A percentile compares a stretch with the other conserved stretches of the same genome.
phyloP scores from a whole-genome alignment of 306 rosid genomes.

The Cicer pinnatifidum region DNA sequence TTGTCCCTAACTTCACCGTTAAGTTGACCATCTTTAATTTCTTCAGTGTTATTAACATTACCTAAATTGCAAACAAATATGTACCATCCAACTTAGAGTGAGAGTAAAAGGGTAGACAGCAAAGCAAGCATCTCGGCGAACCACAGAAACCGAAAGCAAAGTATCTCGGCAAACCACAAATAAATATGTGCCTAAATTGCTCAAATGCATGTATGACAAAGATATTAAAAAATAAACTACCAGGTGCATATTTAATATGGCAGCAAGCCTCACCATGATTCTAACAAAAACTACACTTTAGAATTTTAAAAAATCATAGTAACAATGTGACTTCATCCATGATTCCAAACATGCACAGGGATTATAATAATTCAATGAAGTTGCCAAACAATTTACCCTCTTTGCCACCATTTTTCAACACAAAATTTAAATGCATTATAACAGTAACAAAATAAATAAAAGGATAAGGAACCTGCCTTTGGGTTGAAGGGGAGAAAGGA shows the following conservation, averaged over 20 bases:
- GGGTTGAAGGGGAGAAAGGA: constrained; percentile 52
- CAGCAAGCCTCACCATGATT: too few relatives aligned
- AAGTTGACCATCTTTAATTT: constrained; percentile 46
- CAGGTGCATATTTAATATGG: too few relatives aligned
- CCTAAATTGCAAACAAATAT: constrained; percentile 45
- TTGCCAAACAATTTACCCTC: neutral
- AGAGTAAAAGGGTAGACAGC: neutral
- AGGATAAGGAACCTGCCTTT: constrained; percentile 46
- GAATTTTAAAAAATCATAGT: too few relatives aligned
- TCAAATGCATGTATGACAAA: neutral
- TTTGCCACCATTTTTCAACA: neutral
- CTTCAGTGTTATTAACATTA: constrained; percentile 43
- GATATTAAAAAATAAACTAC: neutral
- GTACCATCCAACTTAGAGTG: neutral
- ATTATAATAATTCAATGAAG: neutral
- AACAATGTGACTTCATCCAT: too few relatives aligned
- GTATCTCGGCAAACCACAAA: neutral
- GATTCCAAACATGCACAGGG: neutral
- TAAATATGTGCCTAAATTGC: neutral
- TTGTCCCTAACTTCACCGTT: constrained; percentile 71
- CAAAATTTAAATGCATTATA: neutral
- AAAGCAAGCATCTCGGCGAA: neutral
- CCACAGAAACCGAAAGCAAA: neutral
- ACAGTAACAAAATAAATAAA: neutral
- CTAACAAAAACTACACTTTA: too few relatives aligned